Base-by-base conservation (phyloP, 306 rosid species). In the Oxytropis ochrocephala region DNA sequence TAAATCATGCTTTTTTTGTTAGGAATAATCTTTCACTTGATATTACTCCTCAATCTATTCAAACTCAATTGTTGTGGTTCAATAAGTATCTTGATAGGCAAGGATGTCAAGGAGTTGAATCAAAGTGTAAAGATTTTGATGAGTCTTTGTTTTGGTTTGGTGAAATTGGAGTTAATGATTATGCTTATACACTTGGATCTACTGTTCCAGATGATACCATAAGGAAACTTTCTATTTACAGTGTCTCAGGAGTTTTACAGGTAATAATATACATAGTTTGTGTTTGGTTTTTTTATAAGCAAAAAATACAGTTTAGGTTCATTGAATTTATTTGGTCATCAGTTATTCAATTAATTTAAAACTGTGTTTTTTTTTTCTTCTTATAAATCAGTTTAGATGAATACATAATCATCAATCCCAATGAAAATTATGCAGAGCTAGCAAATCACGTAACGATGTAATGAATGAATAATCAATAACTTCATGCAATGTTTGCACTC, bases 141-240 rank as follows among this genome's bases (percentile, higher is more conserved):
- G 91, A 87, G 14, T 54, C 97, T 1, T 81, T 94, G 0, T 86
- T 94, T 54, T 94, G 99, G 99, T 85, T 94, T 54, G 99, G 99
- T 42, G 99, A 94, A 70, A 94, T 94, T 72, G 99, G 99, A 19
- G 97, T 88, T 80, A 94, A 94, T 80, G 99, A 93, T 12, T 94
- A 91, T 69, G 99, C 99, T 62, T 94, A 94, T 65, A 75, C 67
- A 10, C n/a, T 91, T 68, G 97, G 97, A 78, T 94, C 97, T 64
- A 0, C 81, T 0, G 43, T 94, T 41, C 21, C 91, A 1, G 47
- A 7, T 13, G 92, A 85, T 7, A 81, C 84, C 30, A 81, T 91
- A 30, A 79, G 83, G 54, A 82, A 78, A 85, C 88, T 94, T 3
- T 84, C 87, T 0, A 70, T 87, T 29, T 39, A 52, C 30, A 83